These are phyloP conservation scores for Durio zibethinus DNA, from an alignment of 345 rosid species.

Conservation along the genomic window DNA sequence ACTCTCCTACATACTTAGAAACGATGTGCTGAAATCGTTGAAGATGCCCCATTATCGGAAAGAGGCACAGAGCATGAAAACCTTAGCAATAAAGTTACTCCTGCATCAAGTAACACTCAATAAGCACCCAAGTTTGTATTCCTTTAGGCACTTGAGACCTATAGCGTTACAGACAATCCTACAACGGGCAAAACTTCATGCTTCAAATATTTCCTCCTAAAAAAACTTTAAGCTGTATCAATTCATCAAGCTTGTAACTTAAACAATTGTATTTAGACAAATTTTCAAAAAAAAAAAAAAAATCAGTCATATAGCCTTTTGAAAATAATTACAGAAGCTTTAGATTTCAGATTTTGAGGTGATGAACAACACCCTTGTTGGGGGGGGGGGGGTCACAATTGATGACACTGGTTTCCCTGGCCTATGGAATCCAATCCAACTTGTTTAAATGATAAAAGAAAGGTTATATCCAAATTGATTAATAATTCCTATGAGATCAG, in stretches of 20 bases:
- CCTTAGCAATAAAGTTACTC: neutral
- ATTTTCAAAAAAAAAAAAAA: neutral
- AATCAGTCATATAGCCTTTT: neutral
- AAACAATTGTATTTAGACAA: neutral
- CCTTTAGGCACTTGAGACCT: neutral
- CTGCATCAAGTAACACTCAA: conserved; percentile 18
- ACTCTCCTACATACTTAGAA: neutral
- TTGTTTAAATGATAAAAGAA: neutral
- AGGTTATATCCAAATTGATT: neutral
- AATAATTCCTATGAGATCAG: neutral
- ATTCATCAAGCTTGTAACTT: neutral
- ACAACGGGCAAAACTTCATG: neutral
- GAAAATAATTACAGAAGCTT: neutral
- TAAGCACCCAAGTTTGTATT: neutral
- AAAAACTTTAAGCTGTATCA: neutral
- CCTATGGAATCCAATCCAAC: neutral
- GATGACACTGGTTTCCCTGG: neutral
- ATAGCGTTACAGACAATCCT: neutral
- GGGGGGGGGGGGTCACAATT: neutral
- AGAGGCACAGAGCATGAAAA: neutral
- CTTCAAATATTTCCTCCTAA: neutral
- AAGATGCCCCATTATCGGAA: conserved; percentile 11
- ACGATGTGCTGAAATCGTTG: conserved; percentile 20
- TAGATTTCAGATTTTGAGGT: neutral
- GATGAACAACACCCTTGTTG: neutral